Conservation (phyloP, 1,284 basidiomycete genomes). For the Cystobasidiaceae sp. region DNA sequence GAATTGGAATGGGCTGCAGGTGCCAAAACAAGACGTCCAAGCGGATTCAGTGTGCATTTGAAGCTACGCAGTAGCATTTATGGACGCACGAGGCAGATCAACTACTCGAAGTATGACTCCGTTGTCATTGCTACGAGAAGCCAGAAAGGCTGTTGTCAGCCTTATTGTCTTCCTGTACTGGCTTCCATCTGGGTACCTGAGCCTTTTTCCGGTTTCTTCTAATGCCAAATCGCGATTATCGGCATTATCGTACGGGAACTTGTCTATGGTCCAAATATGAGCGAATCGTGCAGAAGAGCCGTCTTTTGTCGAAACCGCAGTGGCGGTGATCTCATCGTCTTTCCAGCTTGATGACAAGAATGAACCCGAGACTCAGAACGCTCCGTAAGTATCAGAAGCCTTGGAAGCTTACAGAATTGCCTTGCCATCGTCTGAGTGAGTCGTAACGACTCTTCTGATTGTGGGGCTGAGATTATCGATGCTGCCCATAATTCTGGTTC, state of each 20-base stretch:
- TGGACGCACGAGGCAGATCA: conserved; percentile 10
- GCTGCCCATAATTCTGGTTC: not conserved
- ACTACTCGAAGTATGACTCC: conserved; percentile 10
- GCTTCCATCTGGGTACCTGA: not conserved
- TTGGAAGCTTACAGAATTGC: conserved; percentile 11
- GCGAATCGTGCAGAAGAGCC: conserved; percentile 23
- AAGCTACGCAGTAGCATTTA: not conserved
- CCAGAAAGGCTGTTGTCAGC: not conserved
- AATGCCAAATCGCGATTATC: conserved; percentile 7
- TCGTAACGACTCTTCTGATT: conserved; percentile 9
- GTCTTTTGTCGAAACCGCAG: not conserved
- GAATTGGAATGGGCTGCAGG: conserved; percentile 9
- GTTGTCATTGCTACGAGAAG: not conserved
- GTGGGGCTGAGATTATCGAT: not conserved
- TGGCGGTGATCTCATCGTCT: conserved; percentile 14
- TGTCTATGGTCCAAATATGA: conserved; percentile 18
- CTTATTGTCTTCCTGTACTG: not conserved
- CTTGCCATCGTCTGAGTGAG: conserved; percentile 10
- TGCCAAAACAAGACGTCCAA: no score
- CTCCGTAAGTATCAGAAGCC: not conserved
- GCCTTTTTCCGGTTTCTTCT: not conserved
- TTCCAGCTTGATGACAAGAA: conserved; percentile 7
- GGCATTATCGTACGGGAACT: conserved; percentile 10
- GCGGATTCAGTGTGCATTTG: not conserved
- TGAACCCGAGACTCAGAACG: not conserved